These are phyloP conservation scores for Emericellopsis cladophorae DNA, from an alignment of 2,329 filamentous ascomycete genomes.

Conservation along the genomic window DNA sequence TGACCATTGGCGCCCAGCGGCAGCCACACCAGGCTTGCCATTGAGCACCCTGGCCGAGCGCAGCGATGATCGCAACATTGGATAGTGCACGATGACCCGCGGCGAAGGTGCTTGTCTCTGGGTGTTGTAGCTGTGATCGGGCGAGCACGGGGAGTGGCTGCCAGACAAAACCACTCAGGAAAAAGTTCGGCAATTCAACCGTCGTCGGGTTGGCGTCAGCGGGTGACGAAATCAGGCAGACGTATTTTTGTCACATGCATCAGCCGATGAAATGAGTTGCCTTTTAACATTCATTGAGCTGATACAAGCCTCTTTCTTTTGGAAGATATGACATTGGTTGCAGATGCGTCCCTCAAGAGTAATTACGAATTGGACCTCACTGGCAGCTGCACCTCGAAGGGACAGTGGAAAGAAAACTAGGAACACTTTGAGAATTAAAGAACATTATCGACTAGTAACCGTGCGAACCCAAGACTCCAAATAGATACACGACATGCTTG, in stretches of 20 bases:
- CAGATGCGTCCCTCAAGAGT: no score
- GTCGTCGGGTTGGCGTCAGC: neutral
- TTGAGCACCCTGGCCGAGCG: constrained; percentile 49
- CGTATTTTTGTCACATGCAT: neutral
- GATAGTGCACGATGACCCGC: constrained; percentile 32
- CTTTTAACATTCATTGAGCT: no score
- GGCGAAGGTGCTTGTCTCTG: constrained; percentile 18
- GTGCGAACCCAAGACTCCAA: constrained; percentile 27
- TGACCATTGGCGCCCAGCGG: constrained; percentile 47
- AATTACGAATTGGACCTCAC: neutral
- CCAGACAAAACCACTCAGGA: constrained; percentile 29
- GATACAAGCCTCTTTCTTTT: no score
- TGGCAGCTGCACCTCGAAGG: neutral
- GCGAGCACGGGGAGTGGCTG: constrained; percentile 8
- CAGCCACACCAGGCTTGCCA: constrained; percentile 38
- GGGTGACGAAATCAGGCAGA: neutral
- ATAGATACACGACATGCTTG: constrained; percentile 20
- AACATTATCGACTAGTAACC: constrained; percentile 22
- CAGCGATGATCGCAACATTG: constrained; percentile 59
- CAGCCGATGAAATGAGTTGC: no score
- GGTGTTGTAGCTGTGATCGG: constrained; percentile 8
- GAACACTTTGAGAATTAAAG: constrained; percentile 6
- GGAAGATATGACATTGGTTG: no score
- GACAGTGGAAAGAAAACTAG: neutral
- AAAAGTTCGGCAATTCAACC: constrained; percentile 28